These are phyloP conservation scores for Sugiyamaella novakii DNA, from an alignment of 1,139 yeast species.

Conservation along the genomic window DNA sequence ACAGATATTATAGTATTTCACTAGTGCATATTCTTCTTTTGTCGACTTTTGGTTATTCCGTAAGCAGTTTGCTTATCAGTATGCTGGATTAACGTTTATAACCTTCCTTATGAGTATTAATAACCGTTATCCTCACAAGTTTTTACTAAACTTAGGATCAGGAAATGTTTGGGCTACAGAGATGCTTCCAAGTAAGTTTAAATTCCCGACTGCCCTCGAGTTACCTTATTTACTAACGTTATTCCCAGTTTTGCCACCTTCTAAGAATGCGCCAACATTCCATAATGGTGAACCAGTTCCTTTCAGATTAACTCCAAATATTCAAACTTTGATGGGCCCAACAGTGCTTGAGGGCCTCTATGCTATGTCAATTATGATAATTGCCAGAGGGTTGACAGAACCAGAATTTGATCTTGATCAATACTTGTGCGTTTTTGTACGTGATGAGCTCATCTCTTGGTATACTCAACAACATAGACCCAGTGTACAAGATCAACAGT, in stretches of 20 bases:
- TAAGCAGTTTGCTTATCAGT: slow-evolving; percentile 91
- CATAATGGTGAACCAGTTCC: slow-evolving; percentile 95
- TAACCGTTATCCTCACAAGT: slow-evolving; percentile 91
- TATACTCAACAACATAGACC: slow-evolving; percentile 73
- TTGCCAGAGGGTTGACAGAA: slow-evolving; percentile 85
- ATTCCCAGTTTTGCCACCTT: slow-evolving; percentile 41
- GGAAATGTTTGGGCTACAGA: slow-evolving; percentile 95
- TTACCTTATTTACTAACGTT: slow-evolving; percentile 20
- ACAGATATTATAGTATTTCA: slow-evolving; percentile 44
- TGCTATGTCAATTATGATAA: slow-evolving; percentile 79
- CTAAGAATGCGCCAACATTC: slow-evolving; percentile 81
- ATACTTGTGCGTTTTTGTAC: slow-evolving; percentile 84
- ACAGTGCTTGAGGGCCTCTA: slow-evolving; percentile 89
- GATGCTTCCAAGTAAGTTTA: slow-evolving; percentile 79
- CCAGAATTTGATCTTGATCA: slow-evolving; percentile 81
- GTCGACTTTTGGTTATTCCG: slow-evolving; percentile 98
- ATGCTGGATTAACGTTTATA: slow-evolving; percentile 92
- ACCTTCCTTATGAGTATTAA: slow-evolving; percentile 95
- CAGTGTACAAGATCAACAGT: slow-evolving; percentile 71
- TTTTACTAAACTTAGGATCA: slow-evolving; percentile 74
- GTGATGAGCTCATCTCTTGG: slow-evolving; percentile 96
- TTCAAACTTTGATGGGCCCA: slow-evolving; percentile 92
- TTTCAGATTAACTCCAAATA: slow-evolving; percentile 92
- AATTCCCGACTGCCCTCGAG: no score
- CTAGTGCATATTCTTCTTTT: slow-evolving; percentile 68